Evolutionary conservation across 2,329 filamentous ascomycete species (phyloP).

Genomic region (Fusarium nurragi): DNA sequence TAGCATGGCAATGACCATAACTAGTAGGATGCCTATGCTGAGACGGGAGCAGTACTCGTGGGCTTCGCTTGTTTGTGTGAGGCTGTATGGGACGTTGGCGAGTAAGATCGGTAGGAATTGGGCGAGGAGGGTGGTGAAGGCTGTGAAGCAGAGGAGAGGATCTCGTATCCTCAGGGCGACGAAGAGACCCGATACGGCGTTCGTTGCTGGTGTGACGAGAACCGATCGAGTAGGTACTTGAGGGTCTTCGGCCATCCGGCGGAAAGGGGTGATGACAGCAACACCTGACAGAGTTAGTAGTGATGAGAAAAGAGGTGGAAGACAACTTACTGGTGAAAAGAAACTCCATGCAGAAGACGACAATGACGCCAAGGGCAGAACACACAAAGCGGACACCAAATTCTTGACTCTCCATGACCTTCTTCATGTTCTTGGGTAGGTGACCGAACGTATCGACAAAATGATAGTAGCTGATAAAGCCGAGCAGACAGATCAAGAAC

Average conservation of each 20-base stretch:
- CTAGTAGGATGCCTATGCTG: constrained; percentile 49
- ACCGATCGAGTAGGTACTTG: constrained; percentile 50
- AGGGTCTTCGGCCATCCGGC: constrained; percentile 49
- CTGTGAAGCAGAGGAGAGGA: constrained; percentile 52
- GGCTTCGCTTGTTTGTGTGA: constrained; percentile 50
- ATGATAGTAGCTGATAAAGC: constrained; percentile 54
- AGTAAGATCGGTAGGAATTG: constrained; percentile 60
- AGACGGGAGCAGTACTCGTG: constrained; percentile 55
- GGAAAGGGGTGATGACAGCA: constrained; percentile 55
- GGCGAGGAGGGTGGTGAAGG: constrained; percentile 55
- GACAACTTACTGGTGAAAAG: constrained; percentile 51
- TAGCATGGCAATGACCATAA: constrained; percentile 54
- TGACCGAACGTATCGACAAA: constrained; percentile 38
- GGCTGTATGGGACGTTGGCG: constrained; percentile 58
- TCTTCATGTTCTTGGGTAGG: constrained; percentile 44
- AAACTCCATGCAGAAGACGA: constrained; percentile 54
- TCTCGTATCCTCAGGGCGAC: constrained; percentile 45
- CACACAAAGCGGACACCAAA: constrained; percentile 57
- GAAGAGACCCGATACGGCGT: constrained; percentile 56
- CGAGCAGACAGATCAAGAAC: constrained; percentile 48
- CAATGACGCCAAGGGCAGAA: constrained; percentile 52
- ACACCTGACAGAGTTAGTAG: constrained; percentile 42
- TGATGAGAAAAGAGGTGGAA: rapidly evolving
- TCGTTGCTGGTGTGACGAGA: constrained; percentile 54
- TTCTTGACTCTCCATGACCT: constrained; percentile 51